These are phyloP conservation scores for Artemisia annua DNA, from an alignment of 129 eudicot genomes.

Conservation along the genomic window DNA sequence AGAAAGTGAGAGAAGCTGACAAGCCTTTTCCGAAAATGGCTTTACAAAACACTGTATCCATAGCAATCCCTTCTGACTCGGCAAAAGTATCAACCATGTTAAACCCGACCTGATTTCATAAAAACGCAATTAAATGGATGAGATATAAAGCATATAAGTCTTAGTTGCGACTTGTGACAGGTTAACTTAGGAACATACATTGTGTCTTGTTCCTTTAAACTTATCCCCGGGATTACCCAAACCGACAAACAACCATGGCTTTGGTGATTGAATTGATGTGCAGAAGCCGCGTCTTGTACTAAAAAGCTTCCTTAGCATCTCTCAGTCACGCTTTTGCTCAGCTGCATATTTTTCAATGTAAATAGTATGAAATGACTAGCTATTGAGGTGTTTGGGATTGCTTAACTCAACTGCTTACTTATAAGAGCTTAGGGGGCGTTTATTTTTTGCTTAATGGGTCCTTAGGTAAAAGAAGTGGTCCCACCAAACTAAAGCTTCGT, in stretches of 20 bases:
- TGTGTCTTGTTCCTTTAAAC: slow-evolving; percentile 83
- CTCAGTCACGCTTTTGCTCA: too few relatives aligned
- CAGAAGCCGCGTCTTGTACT: slow-evolving; percentile 37
- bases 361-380: too few relatives aligned
- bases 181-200: slow-evolving; percentile 37
- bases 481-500: too few relatives aligned
- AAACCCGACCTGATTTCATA: slow-evolving; percentile 64
- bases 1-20: slow-evolving; percentile 21
- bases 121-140: neutral
- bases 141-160: too few relatives aligned
- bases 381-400: too few relatives aligned
- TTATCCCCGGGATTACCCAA: slow-evolving; percentile 90
- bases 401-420: too few relatives aligned
- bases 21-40: slow-evolving; percentile 83
- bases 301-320: slow-evolving; percentile 44
- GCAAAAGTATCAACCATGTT: slow-evolving; percentile 83
- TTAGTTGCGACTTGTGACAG: too few relatives aligned
- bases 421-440: too few relatives aligned
- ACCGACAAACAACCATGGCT: slow-evolving; percentile 86
- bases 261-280: slow-evolving; percentile 45
- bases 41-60: slow-evolving; percentile 76
- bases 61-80: slow-evolving; percentile 54
- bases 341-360: too few relatives aligned
- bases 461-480: too few relatives aligned
- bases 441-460: too few relatives aligned